Base-by-base conservation (phyloP, 768 basidiomycete genomes). In the Lactarius quietus region DNA sequence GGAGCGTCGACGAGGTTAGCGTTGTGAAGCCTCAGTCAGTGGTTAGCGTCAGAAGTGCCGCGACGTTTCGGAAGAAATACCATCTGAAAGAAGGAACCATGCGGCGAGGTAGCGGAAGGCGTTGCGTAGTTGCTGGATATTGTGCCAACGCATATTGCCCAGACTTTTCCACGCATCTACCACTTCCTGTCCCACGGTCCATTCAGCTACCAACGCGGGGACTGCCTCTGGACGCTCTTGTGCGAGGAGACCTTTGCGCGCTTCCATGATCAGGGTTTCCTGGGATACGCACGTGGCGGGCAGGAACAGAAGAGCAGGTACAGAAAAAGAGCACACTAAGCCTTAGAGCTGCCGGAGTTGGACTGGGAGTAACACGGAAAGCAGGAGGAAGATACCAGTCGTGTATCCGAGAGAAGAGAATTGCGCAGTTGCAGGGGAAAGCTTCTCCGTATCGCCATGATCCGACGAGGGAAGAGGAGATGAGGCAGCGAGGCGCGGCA, bases 21-120 rank as follows among this genome's bases (percentile, higher is more conserved):
- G 95, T 97, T 3, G 95, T 92, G 76, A 95, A 95, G 2, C 89
- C 92, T 93, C 39, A 10, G 35, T 5, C 18, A 20, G 28, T n/a
- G 4, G 15, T n/a, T 10, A 54, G 62, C 56, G 56, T 48, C 41
- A 52, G 18, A n/a, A 33, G 14, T 28, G n/a, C 6, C 8, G 51
- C 45, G 52, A 48, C 26, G 41, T 43, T n/a, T n/a, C n/a, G 31
- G 33, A 20, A 15, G 35, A 75, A 83, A 53, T 59, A 91, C 93
- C 92, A 71, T 98, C 95, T 1, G 91, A 93, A 26, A 98, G 84
- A 15, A 98, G 81, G 74, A 97, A 95, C 95, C 95, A 98, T 0
- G 96, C 93, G 6, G 87, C 84, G 48, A 98, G 86, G 71, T 93
- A 98, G 69, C 83, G n/a, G n/a, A n/a, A 98, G 1, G 95, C 93